These are phyloP conservation scores for Globisporangium ultimum DNA, from an alignment of 352 stramenopile species.

Conservation along the genomic window DNA sequence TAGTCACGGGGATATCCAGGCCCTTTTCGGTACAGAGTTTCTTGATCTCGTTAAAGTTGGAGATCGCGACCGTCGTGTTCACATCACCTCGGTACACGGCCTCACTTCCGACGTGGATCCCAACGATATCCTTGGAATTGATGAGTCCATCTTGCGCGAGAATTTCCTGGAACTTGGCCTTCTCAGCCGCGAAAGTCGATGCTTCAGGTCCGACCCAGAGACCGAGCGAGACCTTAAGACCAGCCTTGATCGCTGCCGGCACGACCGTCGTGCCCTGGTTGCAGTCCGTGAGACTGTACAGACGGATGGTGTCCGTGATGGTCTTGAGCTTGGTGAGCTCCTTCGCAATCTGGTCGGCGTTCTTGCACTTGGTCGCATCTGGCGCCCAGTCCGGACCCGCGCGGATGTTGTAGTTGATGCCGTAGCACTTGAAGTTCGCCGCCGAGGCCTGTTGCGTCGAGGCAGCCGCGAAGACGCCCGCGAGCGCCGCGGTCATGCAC, in stretches of 20 bases:
- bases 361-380: conserved; percentile 54
- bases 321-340: conserved; percentile 30
- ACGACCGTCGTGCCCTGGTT: conserved; percentile 39
- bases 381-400: conserved; percentile 46
- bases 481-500: background rate
- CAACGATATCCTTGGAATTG: conserved; percentile 27
- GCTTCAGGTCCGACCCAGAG: conserved; percentile 52
- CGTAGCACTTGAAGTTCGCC: conserved; percentile 10
- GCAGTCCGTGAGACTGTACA: conserved; percentile 51
- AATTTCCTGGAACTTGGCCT: conserved; percentile 27
- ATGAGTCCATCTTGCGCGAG: conserved; percentile 18
- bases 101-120: conserved; percentile 70
- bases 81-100: conserved; percentile 64
- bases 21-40: conserved; percentile 15
- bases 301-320: background rate
- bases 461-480: background rate
- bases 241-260: conserved; percentile 36
- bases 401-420: conserved; percentile 80
- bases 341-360: conserved; percentile 30
- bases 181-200: conserved; percentile 38
- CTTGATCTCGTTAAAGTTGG: conserved; percentile 42
- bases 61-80: conserved; percentile 35
- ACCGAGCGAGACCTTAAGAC: conserved; percentile 51
- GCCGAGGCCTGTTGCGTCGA: conserved; percentile 14
- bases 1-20: conserved; percentile 46